Conservation (phyloP, 306 rosid species). For the Parietaria judaica region DNA sequence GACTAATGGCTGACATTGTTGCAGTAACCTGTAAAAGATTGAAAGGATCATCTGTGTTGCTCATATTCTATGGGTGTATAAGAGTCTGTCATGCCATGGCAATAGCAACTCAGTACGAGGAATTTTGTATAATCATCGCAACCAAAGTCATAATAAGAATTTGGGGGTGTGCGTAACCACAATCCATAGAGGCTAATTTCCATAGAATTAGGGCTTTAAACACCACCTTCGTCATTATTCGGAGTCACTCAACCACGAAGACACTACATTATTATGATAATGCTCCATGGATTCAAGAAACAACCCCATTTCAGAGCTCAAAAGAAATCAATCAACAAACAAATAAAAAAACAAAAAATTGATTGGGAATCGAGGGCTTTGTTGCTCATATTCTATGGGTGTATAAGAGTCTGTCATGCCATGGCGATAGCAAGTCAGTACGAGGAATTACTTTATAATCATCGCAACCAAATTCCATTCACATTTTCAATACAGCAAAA, state of each 20-base stretch:
- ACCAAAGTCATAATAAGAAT: background rate
- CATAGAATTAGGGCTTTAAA: conserved; percentile 50
- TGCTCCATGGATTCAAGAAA: conserved; percentile 23
- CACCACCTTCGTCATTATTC: conserved; percentile 39
- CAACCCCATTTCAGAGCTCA: conserved; percentile 11
- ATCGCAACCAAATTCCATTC: conserved; percentile 38
- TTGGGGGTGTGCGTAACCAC: conserved; percentile 80
- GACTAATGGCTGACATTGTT: too few species aligned
- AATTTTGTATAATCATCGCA: conserved; percentile 27
- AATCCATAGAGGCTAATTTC: conserved; percentile 12
- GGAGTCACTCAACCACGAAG: conserved; percentile 33
- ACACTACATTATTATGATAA: conserved; percentile 13
- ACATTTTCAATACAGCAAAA: background rate
- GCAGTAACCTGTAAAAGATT: too few species aligned
- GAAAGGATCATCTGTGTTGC: conserved; percentile 20
- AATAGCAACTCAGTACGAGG: conserved; percentile 90
- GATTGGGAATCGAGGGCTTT: background rate
- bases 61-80: conserved; percentile 99
- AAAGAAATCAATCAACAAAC: background rate
- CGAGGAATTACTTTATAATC: conserved; percentile 96
- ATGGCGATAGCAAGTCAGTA: conserved; percentile 78
- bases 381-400: conserved; percentile 99
- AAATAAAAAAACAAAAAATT: background rate
- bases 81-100: conserved; percentile 94
- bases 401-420: conserved; percentile 95